Percentiles rank a stretch among this genome's conserved stretches.
Evolutionary conservation across 768 basidiomycete genomes (phyloP).

Genomic region (Multifurca ochricompacta): DNA sequence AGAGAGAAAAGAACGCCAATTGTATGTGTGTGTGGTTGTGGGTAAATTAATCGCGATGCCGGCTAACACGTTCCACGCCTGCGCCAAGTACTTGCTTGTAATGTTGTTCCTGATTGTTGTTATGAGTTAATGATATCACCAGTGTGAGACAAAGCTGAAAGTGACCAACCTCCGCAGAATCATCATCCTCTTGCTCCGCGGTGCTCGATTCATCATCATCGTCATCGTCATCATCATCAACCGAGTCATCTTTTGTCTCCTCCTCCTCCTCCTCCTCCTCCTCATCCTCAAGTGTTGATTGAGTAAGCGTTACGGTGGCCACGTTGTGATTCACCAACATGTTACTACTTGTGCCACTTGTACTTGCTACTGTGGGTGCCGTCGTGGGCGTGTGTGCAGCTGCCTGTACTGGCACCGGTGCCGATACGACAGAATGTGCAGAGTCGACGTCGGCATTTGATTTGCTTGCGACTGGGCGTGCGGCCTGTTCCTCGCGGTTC

Average conservation of each 20-base stretch:
- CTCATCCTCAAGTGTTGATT: conserved; percentile 15
- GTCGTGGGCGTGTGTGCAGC: background rate
- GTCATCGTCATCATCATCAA: too few species aligned
- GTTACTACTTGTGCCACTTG: too few species aligned
- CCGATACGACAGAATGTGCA: background rate
- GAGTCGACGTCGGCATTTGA: conserved; percentile 20
- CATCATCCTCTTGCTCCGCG: conserved; percentile 22
- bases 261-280: conserved; percentile 22
- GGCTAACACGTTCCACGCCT: conserved; percentile 21
- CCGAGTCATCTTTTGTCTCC: conserved; percentile 5
- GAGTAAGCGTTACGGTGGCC: background rate
- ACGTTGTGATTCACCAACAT: background rate
- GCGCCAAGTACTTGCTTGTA: conserved; percentile 19
- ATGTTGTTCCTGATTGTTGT: conserved; percentile 15
- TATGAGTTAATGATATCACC: background rate
- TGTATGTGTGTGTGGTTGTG: too few species aligned
- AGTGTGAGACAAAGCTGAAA: background rate
- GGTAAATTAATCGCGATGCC: conserved; percentile 19
- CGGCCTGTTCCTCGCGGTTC: conserved; percentile 30
- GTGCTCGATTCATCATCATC: conserved; percentile 16
- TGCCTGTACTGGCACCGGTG: background rate
- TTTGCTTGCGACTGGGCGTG: conserved; percentile 25
- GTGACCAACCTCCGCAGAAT: conserved; percentile 28
- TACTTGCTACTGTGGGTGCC: too few species aligned
- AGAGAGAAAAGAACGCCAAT: background rate